Evolutionary conservation across 176 grass and related monocot genomes (phyloP).

Genomic region (Oryza glaberrima): DNA sequence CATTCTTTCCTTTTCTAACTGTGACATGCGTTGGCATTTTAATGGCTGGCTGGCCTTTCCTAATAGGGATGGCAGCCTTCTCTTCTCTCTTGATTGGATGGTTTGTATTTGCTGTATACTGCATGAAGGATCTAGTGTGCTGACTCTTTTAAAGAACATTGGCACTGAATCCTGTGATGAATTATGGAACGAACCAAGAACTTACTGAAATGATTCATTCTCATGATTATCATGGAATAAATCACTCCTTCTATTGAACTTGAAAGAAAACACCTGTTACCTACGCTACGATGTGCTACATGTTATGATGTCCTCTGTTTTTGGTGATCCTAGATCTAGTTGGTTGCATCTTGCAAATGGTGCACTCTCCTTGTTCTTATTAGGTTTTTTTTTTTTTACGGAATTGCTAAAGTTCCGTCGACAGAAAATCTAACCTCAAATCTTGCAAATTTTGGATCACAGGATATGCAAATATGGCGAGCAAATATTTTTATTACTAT

Average conservation of each 20-base stretch:
- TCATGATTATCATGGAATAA: constrained; percentile 14
- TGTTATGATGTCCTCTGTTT: neutral
- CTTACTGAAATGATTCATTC: constrained; percentile 1
- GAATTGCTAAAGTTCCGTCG: too few relatives aligned
- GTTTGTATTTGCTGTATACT: constrained; percentile 78
- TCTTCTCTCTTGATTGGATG: constrained; percentile 79
- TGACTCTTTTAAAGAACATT: constrained; percentile 41
- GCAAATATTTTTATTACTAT: too few relatives aligned
- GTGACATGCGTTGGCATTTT: constrained; percentile 70
- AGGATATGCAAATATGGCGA: too few relatives aligned
- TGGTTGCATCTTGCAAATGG: neutral
- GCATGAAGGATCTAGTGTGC: constrained; percentile 60
- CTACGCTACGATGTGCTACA: neutral
- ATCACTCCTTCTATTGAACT: neutral
- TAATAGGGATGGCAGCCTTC: constrained; percentile 80
- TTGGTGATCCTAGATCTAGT: neutral
- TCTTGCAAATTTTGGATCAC: too few relatives aligned
- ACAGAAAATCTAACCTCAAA: too few relatives aligned
- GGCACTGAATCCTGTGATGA: neutral
- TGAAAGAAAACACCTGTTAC: neutral
- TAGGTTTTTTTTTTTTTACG: too few relatives aligned
- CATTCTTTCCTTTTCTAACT: constrained; percentile 64
- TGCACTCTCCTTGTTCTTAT: too few relatives aligned
- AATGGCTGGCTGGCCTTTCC: constrained; percentile 84
- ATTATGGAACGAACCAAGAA: neutral